Evolutionary conservation across 768 basidiomycete genomes (phyloP).

Genomic region (Amanita muscaria): DNA sequence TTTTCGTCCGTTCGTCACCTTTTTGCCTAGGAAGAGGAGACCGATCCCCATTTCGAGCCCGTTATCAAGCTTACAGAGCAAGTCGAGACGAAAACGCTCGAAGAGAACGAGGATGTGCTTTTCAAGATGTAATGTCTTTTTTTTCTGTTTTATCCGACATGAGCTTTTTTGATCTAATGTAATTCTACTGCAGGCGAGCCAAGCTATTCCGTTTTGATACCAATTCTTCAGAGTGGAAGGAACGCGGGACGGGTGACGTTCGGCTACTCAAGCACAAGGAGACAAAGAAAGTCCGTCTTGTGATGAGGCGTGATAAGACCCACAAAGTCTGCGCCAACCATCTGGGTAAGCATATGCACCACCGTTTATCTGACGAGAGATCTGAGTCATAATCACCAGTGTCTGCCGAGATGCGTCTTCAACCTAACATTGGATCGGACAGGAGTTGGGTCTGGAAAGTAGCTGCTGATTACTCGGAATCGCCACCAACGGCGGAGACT

Average conservation of each 20-base stretch:
- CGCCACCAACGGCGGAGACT: constrained; percentile 85
- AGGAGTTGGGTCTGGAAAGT: constrained; percentile 99
- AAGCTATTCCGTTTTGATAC: constrained; percentile 95
- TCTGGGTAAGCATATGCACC: constrained; percentile 52
- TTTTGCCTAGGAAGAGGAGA: constrained; percentile 55
- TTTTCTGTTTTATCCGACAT: constrained; percentile 24
- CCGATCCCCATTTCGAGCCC: constrained; percentile 90
- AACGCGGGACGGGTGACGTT: constrained; percentile 94
- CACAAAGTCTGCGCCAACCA: constrained; percentile 99
- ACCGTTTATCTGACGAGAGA: not conserved
- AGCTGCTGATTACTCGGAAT: constrained; percentile 88
- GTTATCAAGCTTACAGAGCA: constrained; percentile 94
- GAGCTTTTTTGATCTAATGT: constrained; percentile 15
- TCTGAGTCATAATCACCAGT: constrained; percentile 39
- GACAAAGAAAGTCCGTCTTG: constrained; percentile 86
- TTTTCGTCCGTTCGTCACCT: constrained; percentile 14
- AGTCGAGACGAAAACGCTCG: constrained; percentile 89
- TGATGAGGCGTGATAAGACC: constrained; percentile 99
- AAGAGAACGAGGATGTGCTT: constrained; percentile 86
- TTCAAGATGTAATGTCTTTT: constrained; percentile 84
- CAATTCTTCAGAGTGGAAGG: constrained; percentile 86
- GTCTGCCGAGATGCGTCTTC: constrained; percentile 82
- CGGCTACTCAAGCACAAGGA: constrained; percentile 85
- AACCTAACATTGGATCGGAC: constrained; percentile 97
- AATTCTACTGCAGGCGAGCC: constrained; percentile 61